A percentile compares a stretch with the other conserved stretches of the same genome.
phyloP scores from a whole-genome alignment of 2,329 filamentous ascomycete genomes.

The Acarospora socialis region DNA sequence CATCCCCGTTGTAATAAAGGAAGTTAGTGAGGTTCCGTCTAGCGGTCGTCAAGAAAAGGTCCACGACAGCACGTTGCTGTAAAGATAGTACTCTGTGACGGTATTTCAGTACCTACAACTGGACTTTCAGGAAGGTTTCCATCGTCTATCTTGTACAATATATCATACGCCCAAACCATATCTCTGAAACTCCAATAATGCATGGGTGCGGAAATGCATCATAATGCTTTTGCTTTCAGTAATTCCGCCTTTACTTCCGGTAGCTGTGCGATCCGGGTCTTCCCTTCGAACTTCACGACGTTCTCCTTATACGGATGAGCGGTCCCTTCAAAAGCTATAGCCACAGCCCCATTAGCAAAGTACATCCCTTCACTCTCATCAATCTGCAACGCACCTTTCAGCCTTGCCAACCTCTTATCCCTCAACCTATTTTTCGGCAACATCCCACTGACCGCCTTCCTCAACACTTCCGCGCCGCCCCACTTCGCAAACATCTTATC shows the following conservation, averaged over 20 bases:
- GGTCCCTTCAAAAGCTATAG: slow-evolving; percentile 70
- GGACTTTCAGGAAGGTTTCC: too few relatives aligned
- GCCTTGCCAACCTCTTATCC: slow-evolving; percentile 69
- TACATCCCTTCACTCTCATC: too few relatives aligned
- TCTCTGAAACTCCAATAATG: too few relatives aligned
- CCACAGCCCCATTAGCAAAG: slow-evolving; percentile 5
- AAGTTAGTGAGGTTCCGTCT: too few relatives aligned
- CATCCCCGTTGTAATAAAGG: neutral
- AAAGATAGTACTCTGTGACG: too few relatives aligned
- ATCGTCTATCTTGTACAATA: too few relatives aligned
- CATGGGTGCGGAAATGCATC: slow-evolving; percentile 1
- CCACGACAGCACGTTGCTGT: too few relatives aligned
- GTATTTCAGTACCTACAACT: too few relatives aligned
- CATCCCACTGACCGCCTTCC: slow-evolving; percentile 92
- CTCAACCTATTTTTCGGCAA: slow-evolving; percentile 89
- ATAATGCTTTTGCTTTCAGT: slow-evolving; percentile 9
- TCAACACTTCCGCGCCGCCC: slow-evolving; percentile 80
- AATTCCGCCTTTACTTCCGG: slow-evolving; percentile 23
- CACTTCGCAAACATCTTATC: slow-evolving; percentile 87
- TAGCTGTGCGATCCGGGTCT: slow-evolving; percentile 24
- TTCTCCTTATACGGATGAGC: slow-evolving; percentile 88
- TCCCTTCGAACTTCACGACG: slow-evolving; percentile 56
- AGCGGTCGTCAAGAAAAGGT: too few relatives aligned
- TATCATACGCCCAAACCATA: too few relatives aligned
- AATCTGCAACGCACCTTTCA: slow-evolving; percentile 51